A percentile compares a stretch with the other conserved stretches of the same genome.
These are phyloP conservation scores for Dryadomyces quercus-mongolicae DNA, from an alignment of 2,329 filamentous ascomycete species.

Conservation along the genomic window DNA sequence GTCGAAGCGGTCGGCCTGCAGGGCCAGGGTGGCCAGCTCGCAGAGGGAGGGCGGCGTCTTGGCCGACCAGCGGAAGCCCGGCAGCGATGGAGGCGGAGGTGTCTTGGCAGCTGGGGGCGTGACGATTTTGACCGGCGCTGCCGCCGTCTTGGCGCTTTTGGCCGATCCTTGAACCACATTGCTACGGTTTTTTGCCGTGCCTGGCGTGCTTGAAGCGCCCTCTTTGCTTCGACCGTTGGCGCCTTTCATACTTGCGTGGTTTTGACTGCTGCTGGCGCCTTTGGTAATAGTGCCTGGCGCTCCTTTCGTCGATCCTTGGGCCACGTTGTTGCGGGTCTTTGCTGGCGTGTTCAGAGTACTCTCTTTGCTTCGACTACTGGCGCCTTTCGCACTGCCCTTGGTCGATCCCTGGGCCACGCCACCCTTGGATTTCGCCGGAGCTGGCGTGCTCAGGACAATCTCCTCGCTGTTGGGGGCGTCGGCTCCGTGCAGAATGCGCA, in stretches of 20 bases:
- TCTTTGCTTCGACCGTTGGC: no score
- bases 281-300: no score
- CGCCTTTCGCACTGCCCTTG: not conserved
- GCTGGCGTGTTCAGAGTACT: no score
- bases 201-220: no score
- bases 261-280: not conserved
- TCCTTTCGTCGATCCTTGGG: no score
- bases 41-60: slow-evolving; percentile 38
- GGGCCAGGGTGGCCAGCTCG: slow-evolving; percentile 54
- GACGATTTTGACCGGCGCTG: not conserved
- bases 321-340: no score
- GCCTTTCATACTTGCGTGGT: not conserved
- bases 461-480: no score
- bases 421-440: no score
- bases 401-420: not conserved
- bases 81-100: not conserved
- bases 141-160: not conserved
- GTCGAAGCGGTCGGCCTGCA: slow-evolving; percentile 64
- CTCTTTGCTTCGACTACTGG: not conserved
- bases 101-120: not conserved
- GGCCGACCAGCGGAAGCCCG: slow-evolving; percentile 11
- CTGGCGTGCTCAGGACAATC: no score
- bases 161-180: not conserved
- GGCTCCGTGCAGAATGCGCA: slow-evolving; percentile 49
- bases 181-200: no score